phyloP scores from a whole-genome alignment of 306 rosid species.

The Sesbania bispinosa region DNA sequence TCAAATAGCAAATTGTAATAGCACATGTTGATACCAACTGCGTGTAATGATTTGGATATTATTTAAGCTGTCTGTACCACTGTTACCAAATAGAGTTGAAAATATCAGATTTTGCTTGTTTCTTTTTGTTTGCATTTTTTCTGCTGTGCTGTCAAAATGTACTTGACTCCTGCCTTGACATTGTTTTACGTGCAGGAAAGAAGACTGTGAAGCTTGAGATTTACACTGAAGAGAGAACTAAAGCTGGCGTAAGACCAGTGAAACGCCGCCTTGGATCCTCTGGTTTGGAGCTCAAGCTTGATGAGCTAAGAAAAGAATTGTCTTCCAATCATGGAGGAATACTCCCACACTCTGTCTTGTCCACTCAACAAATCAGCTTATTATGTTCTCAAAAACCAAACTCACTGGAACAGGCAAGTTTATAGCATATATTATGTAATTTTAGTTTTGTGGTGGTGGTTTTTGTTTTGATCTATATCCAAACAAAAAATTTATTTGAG shows the following conservation, averaged over 20 bases:
- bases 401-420: constrained; percentile 67
- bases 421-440: not conserved
- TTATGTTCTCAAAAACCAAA: constrained; percentile 70
- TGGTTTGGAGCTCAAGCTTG: constrained; percentile 73
- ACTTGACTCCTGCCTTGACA: not conserved
- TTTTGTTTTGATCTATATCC: constrained; percentile 13
- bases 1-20: not conserved
- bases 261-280: constrained; percentile 53
- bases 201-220: constrained; percentile 62
- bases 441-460: not conserved
- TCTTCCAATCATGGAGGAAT: constrained; percentile 74
- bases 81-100: not conserved
- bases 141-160: constrained; percentile 6
- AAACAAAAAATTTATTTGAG: not conserved
- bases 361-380: constrained; percentile 72
- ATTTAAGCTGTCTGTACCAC: not conserved
- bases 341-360: constrained; percentile 79
- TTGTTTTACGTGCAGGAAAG: constrained; percentile 44
- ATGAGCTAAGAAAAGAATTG: constrained; percentile 71
- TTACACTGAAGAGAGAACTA: constrained; percentile 44
- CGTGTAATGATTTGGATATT: not conserved
- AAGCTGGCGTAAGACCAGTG: constrained; percentile 41
- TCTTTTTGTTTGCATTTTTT: constrained; percentile 3
- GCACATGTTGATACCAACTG: not conserved
- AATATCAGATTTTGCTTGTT: not conserved